A percentile compares a stretch with the other conserved stretches of the same genome.
Evolutionary conservation across 371 early-diverging fungal genomes (phyloP).

Genomic region (Haplosporangium sp.): DNA sequence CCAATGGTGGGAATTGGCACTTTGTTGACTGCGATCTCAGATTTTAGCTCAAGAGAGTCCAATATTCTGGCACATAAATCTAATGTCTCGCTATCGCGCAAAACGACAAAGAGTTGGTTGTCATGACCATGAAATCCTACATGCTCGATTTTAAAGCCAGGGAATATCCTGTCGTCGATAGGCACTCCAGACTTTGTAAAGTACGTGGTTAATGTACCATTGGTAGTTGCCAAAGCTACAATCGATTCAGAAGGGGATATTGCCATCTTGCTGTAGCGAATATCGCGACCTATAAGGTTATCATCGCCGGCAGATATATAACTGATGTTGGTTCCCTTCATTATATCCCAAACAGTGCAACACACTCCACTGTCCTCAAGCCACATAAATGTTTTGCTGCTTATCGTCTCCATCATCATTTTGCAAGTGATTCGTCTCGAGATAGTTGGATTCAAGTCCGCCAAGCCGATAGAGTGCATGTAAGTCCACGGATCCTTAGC

Average conservation of each 20-base stretch:
- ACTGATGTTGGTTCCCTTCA: conserved; percentile 39
- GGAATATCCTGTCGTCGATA: conserved; percentile 39
- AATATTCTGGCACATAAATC: conserved; percentile 27
- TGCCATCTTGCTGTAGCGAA: conserved; percentile 50
- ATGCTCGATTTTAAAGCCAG: conserved; percentile 37
- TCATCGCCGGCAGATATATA: conserved; percentile 41
- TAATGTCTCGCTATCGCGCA: conserved; percentile 23
- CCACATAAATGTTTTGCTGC: conserved; percentile 50
- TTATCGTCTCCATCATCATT: conserved; percentile 51
- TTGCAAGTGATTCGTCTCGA: conserved; percentile 50
- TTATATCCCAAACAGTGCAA: conserved; percentile 43
- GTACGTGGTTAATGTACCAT: conserved; percentile 46
- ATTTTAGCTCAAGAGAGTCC: conserved; percentile 45
- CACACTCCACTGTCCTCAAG: conserved; percentile 42
- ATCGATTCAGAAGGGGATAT: conserved; percentile 48
- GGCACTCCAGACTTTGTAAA: conserved; percentile 38
- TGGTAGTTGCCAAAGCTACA: conserved; percentile 40
- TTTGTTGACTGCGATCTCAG: neutral
- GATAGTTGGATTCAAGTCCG: conserved; percentile 38
- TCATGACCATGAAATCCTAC: conserved; percentile 16
- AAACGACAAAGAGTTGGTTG: conserved; percentile 26
- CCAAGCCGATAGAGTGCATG: conserved; percentile 28
- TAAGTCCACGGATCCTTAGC: conserved; percentile 25
- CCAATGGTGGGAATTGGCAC: conserved; percentile 32
- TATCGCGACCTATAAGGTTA: conserved; percentile 22